A percentile compares a stretch with the other conserved stretches of the same genome.
Conservation (phyloP, 768 basidiomycete species). For the Piloderma croceum region DNA sequence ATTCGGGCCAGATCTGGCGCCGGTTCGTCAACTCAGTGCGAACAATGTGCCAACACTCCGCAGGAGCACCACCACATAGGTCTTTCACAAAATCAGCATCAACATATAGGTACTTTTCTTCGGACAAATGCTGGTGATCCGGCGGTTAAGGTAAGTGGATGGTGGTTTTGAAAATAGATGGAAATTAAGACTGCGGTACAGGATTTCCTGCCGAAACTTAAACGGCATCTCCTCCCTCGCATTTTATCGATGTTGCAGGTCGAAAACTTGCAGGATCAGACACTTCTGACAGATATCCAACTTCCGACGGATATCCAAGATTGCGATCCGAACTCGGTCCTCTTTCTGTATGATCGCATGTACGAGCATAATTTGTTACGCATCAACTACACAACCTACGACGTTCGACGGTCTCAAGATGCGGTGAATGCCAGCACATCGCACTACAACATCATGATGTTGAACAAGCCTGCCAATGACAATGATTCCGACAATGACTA, state of each 20-base stretch:
- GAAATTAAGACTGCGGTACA: too few relatives aligned
- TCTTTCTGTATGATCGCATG: neutral
- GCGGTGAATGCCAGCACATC: slow-evolving; percentile 31
- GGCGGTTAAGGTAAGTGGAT: too few relatives aligned
- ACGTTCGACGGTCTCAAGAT: slow-evolving; percentile 6
- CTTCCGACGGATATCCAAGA: too few relatives aligned
- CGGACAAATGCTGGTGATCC: too few relatives aligned
- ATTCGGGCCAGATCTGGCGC: too few relatives aligned
- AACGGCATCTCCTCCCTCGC: slow-evolving; percentile 9
- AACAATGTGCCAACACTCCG: too few relatives aligned
- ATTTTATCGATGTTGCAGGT: neutral
- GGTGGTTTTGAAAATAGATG: too few relatives aligned
- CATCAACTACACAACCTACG: slow-evolving; percentile 11
- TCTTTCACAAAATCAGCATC: too few relatives aligned
- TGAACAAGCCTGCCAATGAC: slow-evolving; percentile 9
- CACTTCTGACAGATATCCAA: neutral
- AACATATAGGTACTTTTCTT: too few relatives aligned
- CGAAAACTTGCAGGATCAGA: neutral
- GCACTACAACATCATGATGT: slow-evolving; percentile 29
- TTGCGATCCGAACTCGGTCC: neutral
- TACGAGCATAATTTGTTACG: slow-evolving; percentile 3
- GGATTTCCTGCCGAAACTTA: slow-evolving; percentile 9
- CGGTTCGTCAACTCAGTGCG: too few relatives aligned
- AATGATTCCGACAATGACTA: slow-evolving; percentile 11
- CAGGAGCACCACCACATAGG: too few relatives aligned